phyloP scores from a whole-genome alignment of 192 early-diverging fungal species.

The Coemansia sp. region DNA sequence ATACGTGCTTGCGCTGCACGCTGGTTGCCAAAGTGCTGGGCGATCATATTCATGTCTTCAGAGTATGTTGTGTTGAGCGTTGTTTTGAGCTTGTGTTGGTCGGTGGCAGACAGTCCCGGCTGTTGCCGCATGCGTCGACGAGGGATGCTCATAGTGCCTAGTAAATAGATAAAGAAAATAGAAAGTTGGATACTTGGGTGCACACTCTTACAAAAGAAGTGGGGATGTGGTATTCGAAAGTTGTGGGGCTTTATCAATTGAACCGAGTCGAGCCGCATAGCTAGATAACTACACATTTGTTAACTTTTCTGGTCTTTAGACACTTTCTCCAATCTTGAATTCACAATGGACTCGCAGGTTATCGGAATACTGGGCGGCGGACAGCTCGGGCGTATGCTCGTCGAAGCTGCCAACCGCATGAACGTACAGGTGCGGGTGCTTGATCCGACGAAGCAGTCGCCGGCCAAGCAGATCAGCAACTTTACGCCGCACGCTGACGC shows the following conservation, averaged over 20 bases:
- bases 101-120: background rate
- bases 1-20: conserved; percentile 16
- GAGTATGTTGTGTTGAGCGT: conserved; percentile 26
- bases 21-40: conserved; percentile 32
- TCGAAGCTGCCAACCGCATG: conserved; percentile 91
- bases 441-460: conserved; percentile 73
- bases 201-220: too few relatives aligned
- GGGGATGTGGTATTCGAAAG: too few relatives aligned
- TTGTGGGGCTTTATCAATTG: too few relatives aligned
- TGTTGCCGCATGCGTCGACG: conserved; percentile 6
- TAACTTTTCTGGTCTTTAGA: background rate
- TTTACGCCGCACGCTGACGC: conserved; percentile 74
- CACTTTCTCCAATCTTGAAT: background rate
- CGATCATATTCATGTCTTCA: conserved; percentile 22
- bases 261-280: too few relatives aligned
- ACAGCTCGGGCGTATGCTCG: conserved; percentile 98
- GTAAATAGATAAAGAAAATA: too few relatives aligned
- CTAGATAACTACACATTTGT: background rate
- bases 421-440: conserved; percentile 83
- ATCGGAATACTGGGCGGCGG: conserved; percentile 76
- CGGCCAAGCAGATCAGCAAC: conserved; percentile 81
- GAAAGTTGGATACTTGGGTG: too few relatives aligned
- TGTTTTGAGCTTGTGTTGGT: conserved; percentile 19
- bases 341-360: conserved; percentile 43
- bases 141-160: too few relatives aligned